Base-by-base conservation (phyloP, 1,139 yeast genomes). In the Taiozyma onychis region DNA sequence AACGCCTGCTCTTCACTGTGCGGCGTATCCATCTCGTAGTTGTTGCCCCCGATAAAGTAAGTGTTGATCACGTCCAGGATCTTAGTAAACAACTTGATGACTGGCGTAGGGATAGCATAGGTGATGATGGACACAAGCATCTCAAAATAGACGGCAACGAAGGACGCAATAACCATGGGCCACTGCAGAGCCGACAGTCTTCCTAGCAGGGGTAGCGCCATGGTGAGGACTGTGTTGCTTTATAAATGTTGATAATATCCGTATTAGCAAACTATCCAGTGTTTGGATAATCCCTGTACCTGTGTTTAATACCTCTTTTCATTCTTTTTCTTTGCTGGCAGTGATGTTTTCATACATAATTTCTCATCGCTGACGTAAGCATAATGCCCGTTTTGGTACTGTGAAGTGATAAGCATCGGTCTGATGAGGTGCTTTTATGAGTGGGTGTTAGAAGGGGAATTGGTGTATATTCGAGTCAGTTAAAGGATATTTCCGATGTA, bases 161-260 rank as follows among this genome's bases (percentile, higher is more conserved):
- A 58, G 2, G 65, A 62, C 2, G 67, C 44, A 7, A 67, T 30
- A 9, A 70, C 64, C 37, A 69, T 58, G 5, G 66, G 61, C 62
- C 71, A 67, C 50, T 70, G 73, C 1, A 62, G 53, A 8, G 65
- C 45, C 2, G 70, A 62, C 28, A 69, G 57, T 43, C 72, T 57
- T 4, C 69, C 67, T 16, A 66, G 42, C 34, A 66, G 57, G 3
- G 70, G 69, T n/a, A 50, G 11, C 41, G 45, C 37, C 52, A 50
- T 50, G 14, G 41, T 18, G 24, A 6, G 14, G 18, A 10, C 6
- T 9, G 24, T 37, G 41, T 8, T 18, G 4, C 26, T 37, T 37
- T 37, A 32, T 32, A n/a, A 9, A 5, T 14, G 14, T 30, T 30
- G 34, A 14, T 30, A 6, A 11, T 14, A 30, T 1, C 34, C 2